Percentiles rank a stretch among this genome's conserved stretches.
Evolutionary conservation across 768 basidiomycete species (phyloP).

Genomic region (Calocybe gangraenosa): DNA sequence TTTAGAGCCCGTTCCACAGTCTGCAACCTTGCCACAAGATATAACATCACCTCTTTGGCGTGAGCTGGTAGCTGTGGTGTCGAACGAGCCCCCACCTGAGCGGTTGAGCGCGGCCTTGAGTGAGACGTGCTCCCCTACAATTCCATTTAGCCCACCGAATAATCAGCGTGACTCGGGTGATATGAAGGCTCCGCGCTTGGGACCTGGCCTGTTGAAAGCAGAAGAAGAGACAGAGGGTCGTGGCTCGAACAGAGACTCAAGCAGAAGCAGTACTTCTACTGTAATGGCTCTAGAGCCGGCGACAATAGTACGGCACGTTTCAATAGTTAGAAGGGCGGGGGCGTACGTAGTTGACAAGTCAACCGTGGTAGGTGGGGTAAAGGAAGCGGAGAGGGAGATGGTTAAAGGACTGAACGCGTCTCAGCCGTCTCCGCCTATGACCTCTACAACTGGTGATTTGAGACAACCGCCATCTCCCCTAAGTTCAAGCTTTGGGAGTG

Average conservation of each 20-base stretch:
- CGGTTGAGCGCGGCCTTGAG: constrained; percentile 19
- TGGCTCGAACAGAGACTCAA: constrained; percentile 38
- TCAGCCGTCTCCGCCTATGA: constrained; percentile 4
- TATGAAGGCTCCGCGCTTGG: constrained; percentile 7
- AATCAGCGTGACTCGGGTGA: neutral
- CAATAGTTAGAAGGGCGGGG: constrained; percentile 44
- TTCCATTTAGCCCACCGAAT: constrained; percentile 16
- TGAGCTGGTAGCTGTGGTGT: constrained; percentile 13
- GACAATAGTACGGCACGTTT: constrained; percentile 41
- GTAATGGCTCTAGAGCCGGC: constrained; percentile 34
- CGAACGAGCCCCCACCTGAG: constrained; percentile 2
- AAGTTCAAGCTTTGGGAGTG: constrained; percentile 44
- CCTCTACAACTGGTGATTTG: constrained; percentile 4
- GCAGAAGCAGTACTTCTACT: constrained; percentile 42
- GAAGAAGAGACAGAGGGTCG: constrained; percentile 9
- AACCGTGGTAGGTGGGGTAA: constrained; percentile 11
- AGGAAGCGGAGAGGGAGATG: constrained; percentile 11
- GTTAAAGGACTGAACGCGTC: neutral
- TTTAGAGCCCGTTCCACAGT: constrained; percentile 1
- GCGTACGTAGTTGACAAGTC: constrained; percentile 44
- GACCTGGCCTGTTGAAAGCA: constrained; percentile 17
- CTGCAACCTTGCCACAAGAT: constrained; percentile 6
- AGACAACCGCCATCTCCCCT: constrained; percentile 41
- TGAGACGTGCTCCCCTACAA: constrained; percentile 23
- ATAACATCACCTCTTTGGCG: constrained; percentile 12